phyloP scores from a whole-genome alignment of 768 basidiomycete genomes.

The button mushroom (Agaricus bisporus) region DNA sequence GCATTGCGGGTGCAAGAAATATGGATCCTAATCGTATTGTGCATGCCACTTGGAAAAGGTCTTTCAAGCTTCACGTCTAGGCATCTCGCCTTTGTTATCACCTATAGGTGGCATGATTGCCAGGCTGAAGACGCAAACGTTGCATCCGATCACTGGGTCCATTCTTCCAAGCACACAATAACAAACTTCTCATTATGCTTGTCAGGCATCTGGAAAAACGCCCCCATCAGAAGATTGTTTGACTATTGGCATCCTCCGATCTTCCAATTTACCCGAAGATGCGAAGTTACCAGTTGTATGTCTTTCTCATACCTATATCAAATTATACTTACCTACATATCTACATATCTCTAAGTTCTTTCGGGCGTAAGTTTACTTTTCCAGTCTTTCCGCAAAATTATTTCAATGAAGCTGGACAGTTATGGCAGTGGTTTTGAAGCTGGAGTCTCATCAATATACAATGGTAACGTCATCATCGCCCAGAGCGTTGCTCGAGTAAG shows the following conservation, averaged over 20 bases:
- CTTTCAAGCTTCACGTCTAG: too few species aligned
- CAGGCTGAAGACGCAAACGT: too few species aligned
- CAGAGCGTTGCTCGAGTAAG: slow-evolving; percentile 30
- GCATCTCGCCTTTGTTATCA: too few species aligned
- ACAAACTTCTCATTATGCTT: slow-evolving; percentile 16
- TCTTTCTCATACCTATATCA: neutral
- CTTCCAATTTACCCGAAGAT: slow-evolving; percentile 25
- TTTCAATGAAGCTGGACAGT: slow-evolving; percentile 11
- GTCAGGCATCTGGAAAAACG: slow-evolving; percentile 13
- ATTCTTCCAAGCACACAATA: too few species aligned
- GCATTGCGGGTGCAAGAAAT: too few species aligned
- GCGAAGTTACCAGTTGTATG: slow-evolving; percentile 34
- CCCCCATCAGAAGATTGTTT: slow-evolving; percentile 52
- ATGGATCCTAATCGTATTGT: too few species aligned
- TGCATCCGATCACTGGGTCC: too few species aligned
- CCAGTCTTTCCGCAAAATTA: neutral
- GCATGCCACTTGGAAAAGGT: too few species aligned
- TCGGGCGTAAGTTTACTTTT: slow-evolving; percentile 27
- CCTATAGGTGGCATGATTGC: too few species aligned
- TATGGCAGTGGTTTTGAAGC: slow-evolving; percentile 28
- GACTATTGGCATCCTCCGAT: slow-evolving; percentile 52
- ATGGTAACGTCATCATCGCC: slow-evolving; percentile 29
- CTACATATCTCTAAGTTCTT: slow-evolving; percentile 29
- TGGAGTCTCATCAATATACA: slow-evolving; percentile 23
- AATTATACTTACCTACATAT: neutral